Evolutionary conservation across 805 yeast genomes (phyloP).

Genomic region (Groenewaldozyma salmanticensis): DNA sequence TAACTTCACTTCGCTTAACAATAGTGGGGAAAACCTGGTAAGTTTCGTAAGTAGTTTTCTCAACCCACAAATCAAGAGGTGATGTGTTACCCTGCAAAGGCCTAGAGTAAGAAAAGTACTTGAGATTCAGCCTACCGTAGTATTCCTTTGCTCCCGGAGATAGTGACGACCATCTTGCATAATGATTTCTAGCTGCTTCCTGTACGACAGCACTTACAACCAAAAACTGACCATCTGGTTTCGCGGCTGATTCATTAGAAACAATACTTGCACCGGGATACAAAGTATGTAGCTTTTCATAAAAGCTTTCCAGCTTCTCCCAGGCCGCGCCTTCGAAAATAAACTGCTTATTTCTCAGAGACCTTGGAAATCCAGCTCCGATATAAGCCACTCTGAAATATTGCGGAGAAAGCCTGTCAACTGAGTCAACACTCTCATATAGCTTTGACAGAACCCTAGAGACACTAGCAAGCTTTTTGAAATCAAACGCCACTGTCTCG

Average conservation of each 20-base stretch:
- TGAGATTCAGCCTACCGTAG: slow-evolving; percentile 64
- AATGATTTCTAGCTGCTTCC: slow-evolving; percentile 22
- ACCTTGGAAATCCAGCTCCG: slow-evolving; percentile 76
- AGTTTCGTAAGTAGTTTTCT: slow-evolving; percentile 73
- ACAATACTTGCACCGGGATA: slow-evolving; percentile 78
- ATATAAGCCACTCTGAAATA: slow-evolving; percentile 71
- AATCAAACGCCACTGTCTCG: slow-evolving; percentile 61
- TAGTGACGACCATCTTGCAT: slow-evolving; percentile 26
- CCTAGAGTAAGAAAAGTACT: slow-evolving; percentile 57
- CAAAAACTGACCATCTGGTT: slow-evolving; percentile 61
- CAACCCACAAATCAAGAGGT: slow-evolving; percentile 77
- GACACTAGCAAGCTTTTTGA: slow-evolving; percentile 62
- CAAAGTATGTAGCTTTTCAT: slow-evolving; percentile 58
- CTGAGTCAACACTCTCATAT: slow-evolving; percentile 55
- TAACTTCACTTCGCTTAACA: slow-evolving; percentile 74
- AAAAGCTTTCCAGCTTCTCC: slow-evolving; percentile 78
- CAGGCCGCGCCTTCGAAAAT: slow-evolving; percentile 81
- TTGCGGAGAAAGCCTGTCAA: slow-evolving; percentile 66
- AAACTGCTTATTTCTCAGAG: slow-evolving; percentile 65
- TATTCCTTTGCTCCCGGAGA: slow-evolving; percentile 54
- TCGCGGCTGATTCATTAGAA: slow-evolving; percentile 46
- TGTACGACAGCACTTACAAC: slow-evolving; percentile 69
- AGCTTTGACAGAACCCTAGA: slow-evolving; percentile 58
- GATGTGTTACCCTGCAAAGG: slow-evolving; percentile 65
- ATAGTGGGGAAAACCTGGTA: slow-evolving; percentile 73